Evolutionary conservation across 2,329 filamentous ascomycete species (phyloP).

Genomic region (Colletotrichum viniferum): DNA sequence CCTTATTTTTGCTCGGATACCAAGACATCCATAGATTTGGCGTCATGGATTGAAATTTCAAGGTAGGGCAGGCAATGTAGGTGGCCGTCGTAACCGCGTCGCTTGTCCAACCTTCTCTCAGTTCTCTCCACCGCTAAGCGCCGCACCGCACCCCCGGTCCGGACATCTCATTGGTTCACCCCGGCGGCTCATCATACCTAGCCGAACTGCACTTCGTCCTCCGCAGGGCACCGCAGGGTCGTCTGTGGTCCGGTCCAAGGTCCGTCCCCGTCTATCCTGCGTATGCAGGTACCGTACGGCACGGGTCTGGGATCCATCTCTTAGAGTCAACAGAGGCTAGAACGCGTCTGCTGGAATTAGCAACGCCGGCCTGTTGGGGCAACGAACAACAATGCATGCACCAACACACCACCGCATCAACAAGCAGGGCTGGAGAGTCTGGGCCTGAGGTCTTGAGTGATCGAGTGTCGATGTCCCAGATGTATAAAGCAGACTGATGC

Average conservation of each 20-base stretch:
- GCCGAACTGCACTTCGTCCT: background rate
- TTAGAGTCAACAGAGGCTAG: background rate
- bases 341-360: slow-evolving; percentile 15
- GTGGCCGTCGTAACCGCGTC: slow-evolving; percentile 5
- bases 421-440: background rate
- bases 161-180: slow-evolving; percentile 2
- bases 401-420: background rate
- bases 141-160: slow-evolving; percentile 4
- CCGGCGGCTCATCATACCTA: slow-evolving; percentile 20
- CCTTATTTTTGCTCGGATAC: background rate
- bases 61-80: background rate
- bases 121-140: slow-evolving; percentile 10
- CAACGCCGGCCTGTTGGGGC: background rate
- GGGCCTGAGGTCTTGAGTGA: background rate
- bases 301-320: background rate
- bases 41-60: background rate
- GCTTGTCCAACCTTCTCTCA: slow-evolving; percentile 1
- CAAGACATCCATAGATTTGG: background rate
- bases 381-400: background rate
- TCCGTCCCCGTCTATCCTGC: background rate
- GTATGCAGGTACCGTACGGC: background rate
- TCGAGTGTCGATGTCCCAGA: background rate
- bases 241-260: background rate
- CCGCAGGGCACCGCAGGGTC: background rate
- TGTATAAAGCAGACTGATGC: slow-evolving; percentile 9